phyloP scores from a whole-genome alignment of 495 filamentous ascomycete genomes.

The Penicillium salamii region DNA sequence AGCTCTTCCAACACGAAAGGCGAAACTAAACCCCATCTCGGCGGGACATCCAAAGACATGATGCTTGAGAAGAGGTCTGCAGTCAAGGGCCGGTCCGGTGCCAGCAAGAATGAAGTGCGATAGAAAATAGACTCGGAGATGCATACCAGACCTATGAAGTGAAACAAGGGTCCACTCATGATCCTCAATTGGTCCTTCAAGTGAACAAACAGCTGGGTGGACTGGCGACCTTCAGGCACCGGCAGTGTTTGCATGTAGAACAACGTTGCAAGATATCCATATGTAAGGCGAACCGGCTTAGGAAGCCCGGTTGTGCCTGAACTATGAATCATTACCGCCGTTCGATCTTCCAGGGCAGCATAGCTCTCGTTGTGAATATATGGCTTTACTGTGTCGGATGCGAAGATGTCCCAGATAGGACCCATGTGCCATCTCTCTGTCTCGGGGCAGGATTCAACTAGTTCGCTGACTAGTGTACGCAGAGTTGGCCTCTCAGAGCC shows the following conservation, averaged over 20 bases:
- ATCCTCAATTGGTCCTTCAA: background rate
- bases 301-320: conserved; percentile 54
- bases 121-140: conserved; percentile 8
- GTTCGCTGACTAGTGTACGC: conserved; percentile 1
- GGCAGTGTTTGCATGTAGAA: conserved; percentile 34
- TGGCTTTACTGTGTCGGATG: background rate
- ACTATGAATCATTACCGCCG: conserved; percentile 52
- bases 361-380: conserved; percentile 12
- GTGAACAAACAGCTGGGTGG: background rate
- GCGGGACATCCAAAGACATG: background rate
- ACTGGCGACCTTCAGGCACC: conserved; percentile 12
- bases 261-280: conserved; percentile 42
- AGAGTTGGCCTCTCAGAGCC: conserved; percentile 11
- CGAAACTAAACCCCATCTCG: background rate
- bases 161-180: conserved; percentile 6
- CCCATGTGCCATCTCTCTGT: conserved; percentile 13
- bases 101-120: conserved; percentile 8
- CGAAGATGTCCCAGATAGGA: conserved; percentile 20
- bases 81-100: conserved; percentile 8
- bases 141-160: conserved; percentile 10
- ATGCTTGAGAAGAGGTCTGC: conserved; percentile 1
- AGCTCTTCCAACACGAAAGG: conserved; percentile 5
- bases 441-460: conserved; percentile 8
- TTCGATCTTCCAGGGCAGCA: conserved; percentile 34
- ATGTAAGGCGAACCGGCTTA: conserved; percentile 46